A percentile compares a stretch with the other conserved stretches of the same genome.
Evolutionary conservation across 805 yeast species (phyloP).

Genomic region (Metschnikowia amazonensis): DNA sequence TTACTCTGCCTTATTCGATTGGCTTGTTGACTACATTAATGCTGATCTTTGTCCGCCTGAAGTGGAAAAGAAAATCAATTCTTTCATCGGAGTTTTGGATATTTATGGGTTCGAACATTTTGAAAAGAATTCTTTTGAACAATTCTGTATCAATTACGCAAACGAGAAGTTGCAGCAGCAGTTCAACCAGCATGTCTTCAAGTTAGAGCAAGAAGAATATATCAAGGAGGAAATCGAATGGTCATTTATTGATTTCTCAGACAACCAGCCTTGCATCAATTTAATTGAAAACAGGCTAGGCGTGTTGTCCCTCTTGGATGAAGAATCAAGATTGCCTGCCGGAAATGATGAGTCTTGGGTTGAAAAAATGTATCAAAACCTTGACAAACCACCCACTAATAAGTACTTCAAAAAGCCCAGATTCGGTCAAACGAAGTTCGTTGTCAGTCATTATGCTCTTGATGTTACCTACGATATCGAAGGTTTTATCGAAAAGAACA

Average conservation of each 20-base stretch:
- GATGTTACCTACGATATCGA: constrained; percentile 90
- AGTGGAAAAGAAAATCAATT: constrained; percentile 52
- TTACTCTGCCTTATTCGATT: constrained; percentile 88
- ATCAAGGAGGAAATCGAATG: constrained; percentile 89
- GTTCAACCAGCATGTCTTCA: constrained; percentile 95
- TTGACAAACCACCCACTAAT: constrained; percentile 72
- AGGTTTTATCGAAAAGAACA: constrained; percentile 93
- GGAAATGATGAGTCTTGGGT: constrained; percentile 93
- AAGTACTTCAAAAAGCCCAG: constrained; percentile 87
- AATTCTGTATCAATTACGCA: constrained; percentile 94
- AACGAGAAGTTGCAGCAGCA: constrained; percentile 97
- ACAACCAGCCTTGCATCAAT: constrained; percentile 94
- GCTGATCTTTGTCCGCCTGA: constrained; percentile 75
- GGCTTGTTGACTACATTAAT: constrained; percentile 87
- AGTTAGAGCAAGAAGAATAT: constrained; percentile 94
- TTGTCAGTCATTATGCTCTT: constrained; percentile 90
- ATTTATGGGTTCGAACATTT: constrained; percentile 97
- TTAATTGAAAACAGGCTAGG: constrained; percentile 89
- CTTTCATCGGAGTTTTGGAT: constrained; percentile 94
- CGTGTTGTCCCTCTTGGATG: constrained; percentile 82
- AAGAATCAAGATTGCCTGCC: constrained; percentile 90
- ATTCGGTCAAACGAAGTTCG: constrained; percentile 86
- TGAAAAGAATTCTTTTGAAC: constrained; percentile 91
- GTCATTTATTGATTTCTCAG: constrained; percentile 94
- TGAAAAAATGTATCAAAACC: constrained; percentile 80